Evolutionary conservation across 108 stramenopile species (phyloP).

Genomic region (Skeletonema grethae): DNA sequence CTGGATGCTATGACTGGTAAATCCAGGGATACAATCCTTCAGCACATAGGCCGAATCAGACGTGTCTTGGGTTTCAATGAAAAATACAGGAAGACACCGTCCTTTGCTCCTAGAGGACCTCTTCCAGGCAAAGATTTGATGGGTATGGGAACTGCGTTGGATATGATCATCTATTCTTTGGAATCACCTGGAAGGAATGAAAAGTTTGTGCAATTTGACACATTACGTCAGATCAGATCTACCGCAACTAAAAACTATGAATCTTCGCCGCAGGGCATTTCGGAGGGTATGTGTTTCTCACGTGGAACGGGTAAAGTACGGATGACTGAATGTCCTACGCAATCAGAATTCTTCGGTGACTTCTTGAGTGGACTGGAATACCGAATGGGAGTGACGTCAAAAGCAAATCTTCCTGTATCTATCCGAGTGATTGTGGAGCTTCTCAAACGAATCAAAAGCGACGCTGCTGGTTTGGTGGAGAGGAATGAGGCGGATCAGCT

Average conservation of each 20-base stretch:
- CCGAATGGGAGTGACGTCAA: conserved; percentile 9
- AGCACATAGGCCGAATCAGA: not conserved
- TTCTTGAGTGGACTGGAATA: not conserved
- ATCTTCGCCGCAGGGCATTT: conserved; percentile 8
- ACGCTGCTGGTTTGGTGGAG: not conserved
- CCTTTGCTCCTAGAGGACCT: conserved; percentile 4
- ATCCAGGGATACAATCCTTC: not conserved
- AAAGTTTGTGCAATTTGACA: conserved; percentile 10
- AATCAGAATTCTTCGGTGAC: conserved; percentile 15
- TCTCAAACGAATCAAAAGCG: not conserved
- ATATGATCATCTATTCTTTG: conserved; percentile 14
- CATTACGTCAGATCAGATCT: not conserved
- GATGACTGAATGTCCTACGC: conserved; percentile 10
- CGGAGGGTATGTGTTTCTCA: conserved; percentile 10
- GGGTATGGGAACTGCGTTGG: conserved; percentile 18
- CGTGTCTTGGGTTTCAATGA: not conserved
- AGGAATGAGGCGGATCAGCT: not conserved
- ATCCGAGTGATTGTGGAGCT: conserved; percentile 6
- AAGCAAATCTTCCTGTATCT: not conserved
- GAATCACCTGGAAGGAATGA: conserved; percentile 5
- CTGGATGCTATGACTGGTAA: conserved; percentile 16
- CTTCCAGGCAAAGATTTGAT: conserved; percentile 5
- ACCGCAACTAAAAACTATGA: conserved; percentile 10
- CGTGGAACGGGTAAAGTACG: not conserved
- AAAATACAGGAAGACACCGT: not conserved